phyloP scores from a whole-genome alignment of 192 early-diverging fungal genomes.

The Umbelopsis vinacea region DNA sequence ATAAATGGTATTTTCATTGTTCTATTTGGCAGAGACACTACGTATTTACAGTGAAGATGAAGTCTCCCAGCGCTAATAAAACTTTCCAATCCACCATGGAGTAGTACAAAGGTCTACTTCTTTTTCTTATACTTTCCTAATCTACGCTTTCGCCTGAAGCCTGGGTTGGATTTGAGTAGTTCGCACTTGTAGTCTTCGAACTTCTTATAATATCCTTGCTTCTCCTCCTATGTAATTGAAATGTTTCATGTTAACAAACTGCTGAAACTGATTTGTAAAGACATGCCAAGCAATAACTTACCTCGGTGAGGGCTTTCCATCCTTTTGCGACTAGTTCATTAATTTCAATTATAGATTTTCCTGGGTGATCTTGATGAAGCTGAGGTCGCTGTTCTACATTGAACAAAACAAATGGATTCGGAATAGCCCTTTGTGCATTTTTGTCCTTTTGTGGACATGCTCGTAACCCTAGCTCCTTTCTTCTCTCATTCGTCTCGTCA shows the following conservation, averaged over 20 bases:
- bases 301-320: neutral
- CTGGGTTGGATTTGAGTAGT: neutral
- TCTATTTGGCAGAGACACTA: too few relatives aligned
- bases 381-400: slow-evolving; percentile 7
- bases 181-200: neutral
- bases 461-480: neutral
- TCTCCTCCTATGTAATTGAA: neutral
- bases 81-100: too few relatives aligned
- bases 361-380: neutral
- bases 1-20: too few relatives aligned
- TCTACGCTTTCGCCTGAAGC: neutral
- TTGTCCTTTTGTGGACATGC: neutral
- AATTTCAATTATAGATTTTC: neutral
- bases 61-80: too few relatives aligned
- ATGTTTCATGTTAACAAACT: neutral
- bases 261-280: neutral
- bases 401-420: slow-evolving; percentile 11
- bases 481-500: neutral
- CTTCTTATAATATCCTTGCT: neutral
- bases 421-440: neutral
- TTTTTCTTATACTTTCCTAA: neutral
- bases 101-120: too few relatives aligned
- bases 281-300: neutral
- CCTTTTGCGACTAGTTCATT: neutral
- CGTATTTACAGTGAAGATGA: too few relatives aligned